These are phyloP conservation scores for Monosporascus sp. DNA, from an alignment of 2,329 filamentous ascomycete genomes.

Conservation along the genomic window DNA sequence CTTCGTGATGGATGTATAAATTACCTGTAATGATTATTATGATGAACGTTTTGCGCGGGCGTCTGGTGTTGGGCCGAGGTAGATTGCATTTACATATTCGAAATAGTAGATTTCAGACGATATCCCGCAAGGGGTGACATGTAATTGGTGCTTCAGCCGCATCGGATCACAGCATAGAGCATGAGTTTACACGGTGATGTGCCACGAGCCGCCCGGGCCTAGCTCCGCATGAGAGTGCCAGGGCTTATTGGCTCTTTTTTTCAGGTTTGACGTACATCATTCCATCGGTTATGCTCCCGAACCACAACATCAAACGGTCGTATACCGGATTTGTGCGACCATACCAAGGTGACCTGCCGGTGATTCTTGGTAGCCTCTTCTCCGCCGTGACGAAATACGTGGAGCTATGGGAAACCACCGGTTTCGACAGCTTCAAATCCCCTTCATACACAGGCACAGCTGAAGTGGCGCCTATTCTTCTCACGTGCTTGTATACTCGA, in stretches of 20 bases:
- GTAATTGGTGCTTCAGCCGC: neutral
- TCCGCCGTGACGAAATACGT: constrained; percentile 13
- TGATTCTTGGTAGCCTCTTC: constrained; percentile 15
- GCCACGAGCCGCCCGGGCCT: neutral
- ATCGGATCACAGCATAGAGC: neutral
- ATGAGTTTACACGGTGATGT: neutral
- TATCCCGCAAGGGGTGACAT: neutral
- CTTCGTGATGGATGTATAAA: neutral
- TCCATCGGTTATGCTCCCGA: constrained; percentile 18
- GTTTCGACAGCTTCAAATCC: neutral
- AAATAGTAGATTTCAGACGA: neutral
- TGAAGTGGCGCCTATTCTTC: neutral
- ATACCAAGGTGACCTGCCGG: constrained; percentile 17
- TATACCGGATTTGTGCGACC: constrained; percentile 15
- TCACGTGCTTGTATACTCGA: neutral
- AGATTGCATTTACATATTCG: neutral
- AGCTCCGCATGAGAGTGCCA: neutral
- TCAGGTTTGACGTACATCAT: constrained; percentile 13
- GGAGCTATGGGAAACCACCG: neutral
- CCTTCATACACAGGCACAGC: neutral
- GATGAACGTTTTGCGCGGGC: neutral
- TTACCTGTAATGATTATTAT: neutral
- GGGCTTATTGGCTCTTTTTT: constrained; percentile 11
- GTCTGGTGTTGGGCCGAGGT: neutral
- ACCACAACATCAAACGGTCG: constrained; percentile 17